Conservation (phyloP, 805 yeast species). For the Wickerhamiella lipophila region DNA sequence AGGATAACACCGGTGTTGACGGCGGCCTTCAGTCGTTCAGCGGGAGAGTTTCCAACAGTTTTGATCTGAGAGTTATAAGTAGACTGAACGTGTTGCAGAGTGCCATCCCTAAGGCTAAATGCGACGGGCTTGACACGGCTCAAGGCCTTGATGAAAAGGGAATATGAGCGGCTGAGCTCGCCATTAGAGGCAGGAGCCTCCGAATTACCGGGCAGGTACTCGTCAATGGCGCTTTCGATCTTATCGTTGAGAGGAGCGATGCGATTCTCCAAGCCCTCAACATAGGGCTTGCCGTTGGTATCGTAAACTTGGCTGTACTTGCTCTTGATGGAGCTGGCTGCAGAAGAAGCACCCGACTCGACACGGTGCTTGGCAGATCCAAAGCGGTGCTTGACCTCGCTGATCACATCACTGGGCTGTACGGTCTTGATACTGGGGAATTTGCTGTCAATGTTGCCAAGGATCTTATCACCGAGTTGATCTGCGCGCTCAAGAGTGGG, state of each 20-base stretch:
- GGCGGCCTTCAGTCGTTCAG: neutral
- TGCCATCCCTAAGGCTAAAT: constrained; percentile 6
- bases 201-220: constrained; percentile 34
- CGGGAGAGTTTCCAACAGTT: neutral
- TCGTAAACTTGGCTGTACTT: constrained; percentile 43
- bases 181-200: constrained; percentile 10
- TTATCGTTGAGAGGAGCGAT: constrained; percentile 48
- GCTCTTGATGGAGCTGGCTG: constrained; percentile 34
- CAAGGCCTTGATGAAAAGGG: constrained; percentile 14
- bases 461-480: constrained; percentile 41
- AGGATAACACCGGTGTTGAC: constrained; percentile 7
- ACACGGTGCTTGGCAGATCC: constrained; percentile 28
- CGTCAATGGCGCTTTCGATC: constrained; percentile 35
- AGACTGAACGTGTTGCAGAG: constrained; percentile 10
- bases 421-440: constrained; percentile 50
- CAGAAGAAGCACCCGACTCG: constrained; percentile 25
- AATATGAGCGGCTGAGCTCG: constrained; percentile 15
- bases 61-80: constrained; percentile 17
- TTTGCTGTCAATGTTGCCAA: constrained; percentile 42
- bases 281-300: constrained; percentile 45
- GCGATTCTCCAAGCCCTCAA: constrained; percentile 51
- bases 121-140: constrained; percentile 19
- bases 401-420: constrained; percentile 40
- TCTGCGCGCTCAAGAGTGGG: constrained; percentile 37
- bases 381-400: constrained; percentile 31